These are phyloP conservation scores for Ettlia oleoabundans DNA, from an alignment of 139 green algal species.

Conservation along the genomic window DNA sequence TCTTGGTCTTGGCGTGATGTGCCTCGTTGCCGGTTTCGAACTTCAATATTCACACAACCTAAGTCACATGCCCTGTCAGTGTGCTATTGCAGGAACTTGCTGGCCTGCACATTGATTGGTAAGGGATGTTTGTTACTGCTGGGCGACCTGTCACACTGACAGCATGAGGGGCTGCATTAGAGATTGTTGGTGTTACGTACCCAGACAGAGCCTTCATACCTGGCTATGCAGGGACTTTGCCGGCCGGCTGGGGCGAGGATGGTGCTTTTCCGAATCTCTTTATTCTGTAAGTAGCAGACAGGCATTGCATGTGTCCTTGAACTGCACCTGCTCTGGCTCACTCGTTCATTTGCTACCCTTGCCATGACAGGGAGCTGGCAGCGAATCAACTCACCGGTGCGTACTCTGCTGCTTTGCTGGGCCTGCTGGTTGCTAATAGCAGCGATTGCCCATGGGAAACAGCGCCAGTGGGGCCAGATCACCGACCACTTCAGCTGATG, in stretches of 20 bases:
- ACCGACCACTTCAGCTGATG: no score
- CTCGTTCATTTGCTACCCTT: neutral
- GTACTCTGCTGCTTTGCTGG: neutral
- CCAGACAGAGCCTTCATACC: no score
- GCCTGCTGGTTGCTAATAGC: no score
- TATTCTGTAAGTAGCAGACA: neutral
- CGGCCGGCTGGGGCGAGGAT: neutral
- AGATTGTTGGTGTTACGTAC: no score
- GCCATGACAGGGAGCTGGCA: neutral
- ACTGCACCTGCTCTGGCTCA: neutral
- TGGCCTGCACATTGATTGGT: no score
- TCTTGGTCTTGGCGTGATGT: neutral
- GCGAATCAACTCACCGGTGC: neutral
- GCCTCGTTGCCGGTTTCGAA: neutral
- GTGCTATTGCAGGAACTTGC: no score
- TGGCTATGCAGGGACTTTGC: constrained; percentile 1
- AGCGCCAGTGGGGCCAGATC: no score
- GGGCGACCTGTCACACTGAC: neutral
- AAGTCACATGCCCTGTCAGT: neutral
- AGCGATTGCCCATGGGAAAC: no score
- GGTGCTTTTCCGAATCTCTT: neutral
- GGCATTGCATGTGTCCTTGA: neutral
- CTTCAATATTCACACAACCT: neutral
- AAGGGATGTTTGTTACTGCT: no score
- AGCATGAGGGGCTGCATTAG: neutral